Percentiles rank a stretch among this genome's conserved stretches.
These are phyloP conservation scores for Scheffersomyces quercinus DNA, from an alignment of 1,139 yeast genomes.

Conservation along the genomic window DNA sequence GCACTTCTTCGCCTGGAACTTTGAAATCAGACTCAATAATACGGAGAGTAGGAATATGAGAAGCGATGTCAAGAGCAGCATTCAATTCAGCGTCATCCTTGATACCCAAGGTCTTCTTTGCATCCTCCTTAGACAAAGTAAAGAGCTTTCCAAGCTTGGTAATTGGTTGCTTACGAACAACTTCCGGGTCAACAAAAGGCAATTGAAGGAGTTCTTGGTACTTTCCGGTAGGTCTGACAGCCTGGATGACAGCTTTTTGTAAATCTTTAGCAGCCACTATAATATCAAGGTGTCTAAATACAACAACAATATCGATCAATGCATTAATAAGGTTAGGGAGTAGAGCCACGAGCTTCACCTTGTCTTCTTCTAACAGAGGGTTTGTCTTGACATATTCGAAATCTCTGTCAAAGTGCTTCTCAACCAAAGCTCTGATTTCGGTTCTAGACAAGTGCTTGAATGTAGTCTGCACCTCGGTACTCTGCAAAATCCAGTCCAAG, in stretches of 20 bases:
- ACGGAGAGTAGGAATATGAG: conserved; percentile 67
- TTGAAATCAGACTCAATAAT: conserved; percentile 71
- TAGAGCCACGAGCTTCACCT: conserved; percentile 58
- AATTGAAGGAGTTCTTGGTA: conserved; percentile 74
- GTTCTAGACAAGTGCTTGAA: conserved; percentile 41
- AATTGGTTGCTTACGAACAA: conserved; percentile 44
- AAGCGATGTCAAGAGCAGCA: conserved; percentile 59
- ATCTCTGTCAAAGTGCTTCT: conserved; percentile 59
- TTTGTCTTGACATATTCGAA: conserved; percentile 21
- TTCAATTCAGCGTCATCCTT: conserved; percentile 44
- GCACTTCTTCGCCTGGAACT: conserved; percentile 83
- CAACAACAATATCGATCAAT: conserved; percentile 76
- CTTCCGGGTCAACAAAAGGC: conserved; percentile 61
- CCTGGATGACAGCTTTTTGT: conserved; percentile 75
- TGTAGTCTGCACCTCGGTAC: conserved; percentile 59
- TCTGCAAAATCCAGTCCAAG: conserved; percentile 60
- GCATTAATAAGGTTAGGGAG: conserved; percentile 72
- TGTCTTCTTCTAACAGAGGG: conserved; percentile 36
- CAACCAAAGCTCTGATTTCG: conserved; percentile 52
- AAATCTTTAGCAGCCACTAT: conserved; percentile 64
- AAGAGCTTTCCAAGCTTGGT: conserved; percentile 69
- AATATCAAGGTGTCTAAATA: conserved; percentile 72
- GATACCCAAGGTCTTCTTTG: conserved; percentile 58
- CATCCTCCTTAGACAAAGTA: conserved; percentile 55
- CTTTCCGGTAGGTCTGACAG: conserved; percentile 59